Evolutionary conservation across 2,329 filamentous ascomycete genomes (phyloP), one percentile per base, ranked within the genome.

Genomic region (Neonectria sp.): DNA sequence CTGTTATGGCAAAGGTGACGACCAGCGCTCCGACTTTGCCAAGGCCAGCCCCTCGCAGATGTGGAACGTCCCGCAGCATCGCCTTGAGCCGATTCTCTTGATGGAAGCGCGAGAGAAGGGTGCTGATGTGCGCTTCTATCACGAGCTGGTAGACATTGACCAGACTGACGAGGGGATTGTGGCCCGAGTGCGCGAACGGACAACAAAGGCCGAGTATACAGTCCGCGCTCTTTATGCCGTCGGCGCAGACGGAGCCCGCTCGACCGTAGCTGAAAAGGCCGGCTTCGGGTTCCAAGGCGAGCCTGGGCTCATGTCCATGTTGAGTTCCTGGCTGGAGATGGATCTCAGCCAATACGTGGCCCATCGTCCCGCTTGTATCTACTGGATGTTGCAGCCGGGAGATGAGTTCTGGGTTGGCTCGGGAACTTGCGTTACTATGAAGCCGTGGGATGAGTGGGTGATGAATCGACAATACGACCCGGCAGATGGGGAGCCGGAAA

Each of bases 381-480:
- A 69, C 25, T 51, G 46, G 67, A 64, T 69, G 64, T 17, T 69
- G 0, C 64, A 69, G n/a, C 67, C 64, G 5, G 67, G 67, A 31
- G 60, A 69, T 17, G 60, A 51, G 33, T 68, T 57, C 31, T 68
- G 67, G 67, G 67, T 69, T 43, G 67, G 67, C 5, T 69, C 64
- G 11, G 67, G 67, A 27, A 69, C 64, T 1, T 68, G 64, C 6
- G 48, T 69, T 12, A 21, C 53, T 4, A 64, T 56, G 52, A 67
- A 55, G 25, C 67, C 67, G 12, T 69, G 64, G 64, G 51, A 69
- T 37, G 67, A 69, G 45, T 69, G 64, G 67, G 46, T 69, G 29
- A 55, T 67, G n/a, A 69, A 68, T 45, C 64, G 67, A 3, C 67
- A 69, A 45, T 69, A 69, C 56, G 64, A 69, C n/a, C 35, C 64